These are phyloP conservation scores for Crotalaria pallida DNA, from an alignment of 306 rosid species.

Conservation along the genomic window DNA sequence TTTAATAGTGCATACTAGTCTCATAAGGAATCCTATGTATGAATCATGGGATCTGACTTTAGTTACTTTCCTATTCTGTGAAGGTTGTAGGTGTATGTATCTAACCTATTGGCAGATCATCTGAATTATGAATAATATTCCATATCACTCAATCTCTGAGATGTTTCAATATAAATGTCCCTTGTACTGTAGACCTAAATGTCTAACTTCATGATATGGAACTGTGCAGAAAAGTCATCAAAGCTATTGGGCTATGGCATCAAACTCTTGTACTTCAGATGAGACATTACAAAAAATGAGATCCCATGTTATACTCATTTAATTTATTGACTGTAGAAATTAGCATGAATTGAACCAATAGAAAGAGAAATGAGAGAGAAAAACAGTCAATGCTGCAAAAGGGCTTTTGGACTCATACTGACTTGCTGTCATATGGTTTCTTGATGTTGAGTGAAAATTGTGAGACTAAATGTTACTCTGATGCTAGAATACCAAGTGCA, in stretches of 20 bases:
- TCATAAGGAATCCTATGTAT: background rate
- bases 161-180: background rate
- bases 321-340: too few relatives aligned
- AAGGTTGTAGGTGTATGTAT: background rate
- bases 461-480: background rate
- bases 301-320: background rate
- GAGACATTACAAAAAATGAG: background rate
- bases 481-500: background rate
- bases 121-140: background rate
- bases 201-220: background rate
- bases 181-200: constrained; percentile 11
- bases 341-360: background rate
- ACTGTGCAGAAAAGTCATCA: background rate
- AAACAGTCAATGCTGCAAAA: background rate
- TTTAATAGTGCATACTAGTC: background rate
- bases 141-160: background rate
- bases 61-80: background rate
- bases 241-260: background rate
- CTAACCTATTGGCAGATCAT: background rate
- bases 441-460: background rate
- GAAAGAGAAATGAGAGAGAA: background rate
- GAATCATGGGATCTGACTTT: background rate
- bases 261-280: constrained; percentile 4
- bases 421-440: background rate
- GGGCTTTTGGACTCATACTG: background rate